These are phyloP conservation scores for Drechslerella coelobrocha DNA, from an alignment of 2,329 filamentous ascomycete species.

Conservation along the genomic window DNA sequence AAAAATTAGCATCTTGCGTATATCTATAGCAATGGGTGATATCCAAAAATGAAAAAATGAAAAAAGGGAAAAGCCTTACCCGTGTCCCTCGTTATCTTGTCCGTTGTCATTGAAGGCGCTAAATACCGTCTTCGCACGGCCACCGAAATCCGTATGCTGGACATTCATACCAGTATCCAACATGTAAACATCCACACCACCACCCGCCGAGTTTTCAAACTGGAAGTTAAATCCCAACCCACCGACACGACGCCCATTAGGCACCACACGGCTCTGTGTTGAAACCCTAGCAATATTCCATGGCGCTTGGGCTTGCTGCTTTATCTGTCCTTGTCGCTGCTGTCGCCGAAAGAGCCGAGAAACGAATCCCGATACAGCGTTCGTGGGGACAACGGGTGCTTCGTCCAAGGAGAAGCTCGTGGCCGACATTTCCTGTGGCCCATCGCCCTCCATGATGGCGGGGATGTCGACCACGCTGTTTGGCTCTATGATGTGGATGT, in stretches of 20 bases:
- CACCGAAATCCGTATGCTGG: slow-evolving; percentile 20
- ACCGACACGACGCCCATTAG: not conserved
- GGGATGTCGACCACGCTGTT: slow-evolving; percentile 6
- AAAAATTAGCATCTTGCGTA: not conserved
- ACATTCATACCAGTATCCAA: slow-evolving; percentile 27
- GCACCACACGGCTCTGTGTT: not conserved
- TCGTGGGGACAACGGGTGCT: too few species aligned
- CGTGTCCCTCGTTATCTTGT: slow-evolving; percentile 20
- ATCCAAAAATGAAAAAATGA: not conserved
- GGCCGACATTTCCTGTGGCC: slow-evolving; percentile 6
- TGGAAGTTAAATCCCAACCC: not conserved
- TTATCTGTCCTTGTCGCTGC: not conserved
- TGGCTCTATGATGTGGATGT: not conserved
- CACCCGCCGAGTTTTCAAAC: not conserved
- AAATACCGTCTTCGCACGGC: slow-evolving; percentile 15
- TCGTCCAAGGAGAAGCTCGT: not conserved
- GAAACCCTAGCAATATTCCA: not conserved
- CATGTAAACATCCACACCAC: slow-evolving; percentile 35
- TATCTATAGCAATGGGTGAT: not conserved
- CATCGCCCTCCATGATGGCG: slow-evolving; percentile 19
- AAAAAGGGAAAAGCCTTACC: slow-evolving; percentile 6
- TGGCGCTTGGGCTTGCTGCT: not conserved
- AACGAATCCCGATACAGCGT: too few species aligned
- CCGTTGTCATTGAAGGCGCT: slow-evolving; percentile 13
- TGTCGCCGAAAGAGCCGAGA: not conserved